Evolutionary conservation across 2,329 filamentous ascomycete genomes (phyloP), one percentile per base, ranked within the genome.

Genomic region (Exophiala calicioides): DNA sequence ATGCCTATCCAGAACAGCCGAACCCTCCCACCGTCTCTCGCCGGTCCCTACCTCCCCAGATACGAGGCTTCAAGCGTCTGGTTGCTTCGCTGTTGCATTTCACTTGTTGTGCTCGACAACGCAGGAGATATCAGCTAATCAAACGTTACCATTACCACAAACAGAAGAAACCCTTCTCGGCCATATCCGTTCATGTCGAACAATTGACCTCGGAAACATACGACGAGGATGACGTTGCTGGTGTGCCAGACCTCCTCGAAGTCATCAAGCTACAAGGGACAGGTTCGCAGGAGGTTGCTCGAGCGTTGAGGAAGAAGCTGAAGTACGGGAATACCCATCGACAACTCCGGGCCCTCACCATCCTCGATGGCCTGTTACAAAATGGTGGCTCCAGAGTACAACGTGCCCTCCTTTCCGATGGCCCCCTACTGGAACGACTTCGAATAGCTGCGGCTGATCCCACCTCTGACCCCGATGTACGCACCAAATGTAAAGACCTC

Each of bases 271-370:
- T 98, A 49, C 93, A 98, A 69, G 78, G 80, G 19, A 86, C 87
- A 5, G 93, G 93, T 0, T 89, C 93, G 1, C 80, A 82, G 9
- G 93, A 98, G 73, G 90, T 90, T 49, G 89, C 91, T 43, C 82
- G 93, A 63, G 90, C 93, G 36, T 80, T 98, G 60, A 83, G 93
- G 51, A 98, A 98, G 80, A 97, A 97, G 75, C 81, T 98, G 78
- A 98, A 98, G 73, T 97, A 98, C 69, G 93, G 93, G 60, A 95
- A 83, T 62, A 78, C 88, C n/a, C 91, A 97, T 68, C 85, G 90
- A 38, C 93, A 98, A 68, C 77, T 97, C 24, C 82, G 93, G 50
- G 87, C 93, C 26, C 79, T 98, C 16, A 85, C 86, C 8, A 84
- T 98, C 38, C 79, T 98, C 2, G 93, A 98, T 65, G 90, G 88